Conservation (phyloP, 805 yeast genomes). For the Schwanniomyces vanrijiae region DNA sequence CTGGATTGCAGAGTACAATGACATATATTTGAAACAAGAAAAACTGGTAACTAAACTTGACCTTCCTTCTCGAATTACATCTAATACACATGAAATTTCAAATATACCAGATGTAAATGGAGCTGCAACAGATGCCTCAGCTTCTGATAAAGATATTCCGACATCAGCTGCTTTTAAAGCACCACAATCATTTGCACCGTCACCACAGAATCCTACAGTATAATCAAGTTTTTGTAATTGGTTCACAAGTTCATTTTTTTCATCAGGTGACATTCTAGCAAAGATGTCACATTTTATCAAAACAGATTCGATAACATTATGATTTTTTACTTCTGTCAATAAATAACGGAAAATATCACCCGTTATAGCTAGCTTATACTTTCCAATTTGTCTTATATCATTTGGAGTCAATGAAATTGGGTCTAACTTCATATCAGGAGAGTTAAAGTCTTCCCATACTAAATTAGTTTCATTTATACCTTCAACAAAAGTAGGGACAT, state of each 20-base stretch:
- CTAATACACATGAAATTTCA: constrained; percentile 89
- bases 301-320: constrained; percentile 47
- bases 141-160: constrained; percentile 93
- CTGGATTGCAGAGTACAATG: constrained; percentile 94
- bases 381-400: constrained; percentile 18
- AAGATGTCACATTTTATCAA: constrained; percentile 74
- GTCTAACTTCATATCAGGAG: constrained; percentile 59
- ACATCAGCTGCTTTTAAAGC: constrained; percentile 98
- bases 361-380: constrained; percentile 78
- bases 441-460: constrained; percentile 69
- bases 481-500: constrained; percentile 59
- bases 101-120: constrained; percentile 91
- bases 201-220: constrained; percentile 97
- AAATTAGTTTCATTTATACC: constrained; percentile 39
- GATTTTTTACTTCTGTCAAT: constrained; percentile 52
- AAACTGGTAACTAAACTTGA: constrained; percentile 93
- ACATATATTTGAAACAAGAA: constrained; percentile 97
- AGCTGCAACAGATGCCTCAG: constrained; percentile 98
- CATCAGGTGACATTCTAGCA: constrained; percentile 99
- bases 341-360: constrained; percentile 89
- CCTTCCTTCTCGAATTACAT: constrained; percentile 91
- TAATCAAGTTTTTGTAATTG: constrained; percentile 82
- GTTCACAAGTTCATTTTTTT: constrained; percentile 92
- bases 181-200: constrained; percentile 99
- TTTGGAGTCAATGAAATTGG: constrained; percentile 57